Base-by-base conservation (phyloP, 23 red algal species). In the Gracilaria domingensis region DNA sequence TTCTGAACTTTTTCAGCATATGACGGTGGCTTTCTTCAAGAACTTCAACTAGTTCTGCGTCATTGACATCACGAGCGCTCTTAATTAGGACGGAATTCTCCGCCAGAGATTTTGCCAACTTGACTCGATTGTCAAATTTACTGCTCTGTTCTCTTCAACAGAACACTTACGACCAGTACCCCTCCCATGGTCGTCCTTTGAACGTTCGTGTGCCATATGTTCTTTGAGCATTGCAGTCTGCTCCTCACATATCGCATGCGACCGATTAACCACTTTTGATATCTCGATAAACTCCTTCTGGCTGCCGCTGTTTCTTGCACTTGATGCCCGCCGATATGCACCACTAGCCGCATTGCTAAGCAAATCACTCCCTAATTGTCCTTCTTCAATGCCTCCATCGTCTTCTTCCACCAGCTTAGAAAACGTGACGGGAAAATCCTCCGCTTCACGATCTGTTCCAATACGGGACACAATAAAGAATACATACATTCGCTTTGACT, bases 261-360 rank as follows among this genome's bases (percentile, higher is more conserved):
- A 64, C 21, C 28, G 59, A 64, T 28, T 30, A 8, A 20, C 59
- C 28, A n/a, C 17, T 64, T 64, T 64, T 30, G 59, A 64, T 64
- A 64, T 64, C 28, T 28, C 59, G 59, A 6, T 64, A 64, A 64
- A 30, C 21, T 64, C 59, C 59, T 64, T 64, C 21, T 64, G 28
- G 59, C 59, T 64, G 21, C 59, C 59, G 21, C 59, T 64, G 59
- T 64, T 64, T 30, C 59, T n/a, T 64, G 59, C 28, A n/a, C 59
- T 30, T 28, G 59, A 64, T 8, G 21, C 28, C 21, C 28, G 21
- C 59, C 59, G 21, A 4, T 30, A 4, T 30, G 21, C 59, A n/a
- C 21, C 59, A n/a, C n/a, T 64, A 64, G 59, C 59, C 59, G 5
- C n/a, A 64, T 64, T 64, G 45, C 45, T 48, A 6, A 8, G 59